These are phyloP conservation scores for Clarireedia monteithiana DNA, from an alignment of 2,329 filamentous ascomycete species.

Conservation along the genomic window DNA sequence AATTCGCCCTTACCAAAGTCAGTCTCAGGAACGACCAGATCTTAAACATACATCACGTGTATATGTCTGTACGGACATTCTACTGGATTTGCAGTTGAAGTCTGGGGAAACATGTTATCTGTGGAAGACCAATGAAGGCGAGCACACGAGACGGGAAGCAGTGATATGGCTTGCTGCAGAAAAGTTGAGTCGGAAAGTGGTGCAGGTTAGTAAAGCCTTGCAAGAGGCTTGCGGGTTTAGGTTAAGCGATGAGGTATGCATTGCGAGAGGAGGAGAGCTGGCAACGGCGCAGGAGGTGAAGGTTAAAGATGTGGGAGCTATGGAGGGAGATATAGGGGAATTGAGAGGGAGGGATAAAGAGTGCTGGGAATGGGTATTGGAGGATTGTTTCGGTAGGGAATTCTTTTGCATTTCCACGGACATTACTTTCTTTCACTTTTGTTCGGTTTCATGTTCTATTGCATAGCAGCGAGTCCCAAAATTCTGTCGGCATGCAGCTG, in stretches of 20 bases:
- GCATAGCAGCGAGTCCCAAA: background rate
- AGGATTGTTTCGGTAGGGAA: slow-evolving; percentile 33
- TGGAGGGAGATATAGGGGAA: slow-evolving; percentile 21
- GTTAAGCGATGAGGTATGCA: slow-evolving; percentile 59
- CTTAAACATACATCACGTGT: slow-evolving; percentile 29
- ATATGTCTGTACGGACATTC: slow-evolving; percentile 31
- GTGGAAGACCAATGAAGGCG: slow-evolving; percentile 30
- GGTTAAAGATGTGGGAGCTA: slow-evolving; percentile 48
- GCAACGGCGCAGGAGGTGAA: slow-evolving; percentile 50
- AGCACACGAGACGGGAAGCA: slow-evolving; percentile 31
- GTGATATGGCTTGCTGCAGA: slow-evolving; percentile 54
- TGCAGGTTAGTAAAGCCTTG: slow-evolving; percentile 66
- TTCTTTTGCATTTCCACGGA: background rate
- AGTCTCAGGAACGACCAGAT: slow-evolving; percentile 25
- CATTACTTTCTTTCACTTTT: background rate
- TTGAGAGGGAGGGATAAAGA: slow-evolving; percentile 31
- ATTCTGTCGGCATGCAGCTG: slow-evolving; percentile 12
- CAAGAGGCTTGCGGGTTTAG: slow-evolving; percentile 66
- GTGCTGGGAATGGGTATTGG: slow-evolving; percentile 42
- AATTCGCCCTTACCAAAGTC: slow-evolving; percentile 24
- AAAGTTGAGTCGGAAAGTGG: slow-evolving; percentile 58
- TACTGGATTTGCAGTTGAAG: slow-evolving; percentile 45
- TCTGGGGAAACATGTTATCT: slow-evolving; percentile 53
- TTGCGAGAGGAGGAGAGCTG: slow-evolving; percentile 45
- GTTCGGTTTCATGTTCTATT: background rate